These are phyloP conservation scores for Amanita inopinata DNA, from an alignment of 768 basidiomycete species.

Conservation along the genomic window DNA sequence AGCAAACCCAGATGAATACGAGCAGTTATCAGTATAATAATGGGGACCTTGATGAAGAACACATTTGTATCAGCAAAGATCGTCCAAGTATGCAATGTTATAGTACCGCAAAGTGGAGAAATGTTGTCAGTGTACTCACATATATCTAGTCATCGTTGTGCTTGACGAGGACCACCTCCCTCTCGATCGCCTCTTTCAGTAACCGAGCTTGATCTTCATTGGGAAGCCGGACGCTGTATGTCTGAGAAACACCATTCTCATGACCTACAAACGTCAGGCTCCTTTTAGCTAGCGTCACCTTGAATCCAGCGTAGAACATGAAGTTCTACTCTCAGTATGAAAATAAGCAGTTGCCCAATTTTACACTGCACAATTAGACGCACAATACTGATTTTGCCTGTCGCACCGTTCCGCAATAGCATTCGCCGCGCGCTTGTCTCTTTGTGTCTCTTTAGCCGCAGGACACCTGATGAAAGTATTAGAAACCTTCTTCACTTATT, in stretches of 20 bases:
- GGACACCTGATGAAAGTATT: slow-evolving; percentile 51
- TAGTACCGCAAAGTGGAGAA: slow-evolving; percentile 2
- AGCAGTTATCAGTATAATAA: neutral
- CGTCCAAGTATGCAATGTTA: slow-evolving; percentile 5
- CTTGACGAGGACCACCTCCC: slow-evolving; percentile 47
- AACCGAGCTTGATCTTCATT: slow-evolving; percentile 47
- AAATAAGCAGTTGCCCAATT: slow-evolving; percentile 6
- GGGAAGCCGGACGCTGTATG: slow-evolving; percentile 54
- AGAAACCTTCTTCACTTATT: neutral
- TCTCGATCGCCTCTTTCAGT: slow-evolving; percentile 50
- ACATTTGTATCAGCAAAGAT: neutral
- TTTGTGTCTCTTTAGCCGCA: slow-evolving; percentile 70
- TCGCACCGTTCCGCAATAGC: slow-evolving; percentile 62
- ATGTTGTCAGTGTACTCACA: slow-evolving; percentile 1
- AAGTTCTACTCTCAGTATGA: slow-evolving; percentile 49
- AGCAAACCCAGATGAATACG: too few species aligned
- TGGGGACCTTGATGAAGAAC: neutral
- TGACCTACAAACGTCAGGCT: slow-evolving; percentile 61
- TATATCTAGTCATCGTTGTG: slow-evolving; percentile 20
- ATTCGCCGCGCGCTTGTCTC: slow-evolving; percentile 46
- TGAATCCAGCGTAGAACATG: slow-evolving; percentile 50
- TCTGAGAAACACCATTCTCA: slow-evolving; percentile 44
- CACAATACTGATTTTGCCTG: slow-evolving; percentile 69
- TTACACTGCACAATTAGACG: slow-evolving; percentile 20
- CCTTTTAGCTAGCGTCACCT: slow-evolving; percentile 41